phyloP scores from a whole-genome alignment of 495 filamentous ascomycete genomes.

The Rhizodiscina lignyota region DNA sequence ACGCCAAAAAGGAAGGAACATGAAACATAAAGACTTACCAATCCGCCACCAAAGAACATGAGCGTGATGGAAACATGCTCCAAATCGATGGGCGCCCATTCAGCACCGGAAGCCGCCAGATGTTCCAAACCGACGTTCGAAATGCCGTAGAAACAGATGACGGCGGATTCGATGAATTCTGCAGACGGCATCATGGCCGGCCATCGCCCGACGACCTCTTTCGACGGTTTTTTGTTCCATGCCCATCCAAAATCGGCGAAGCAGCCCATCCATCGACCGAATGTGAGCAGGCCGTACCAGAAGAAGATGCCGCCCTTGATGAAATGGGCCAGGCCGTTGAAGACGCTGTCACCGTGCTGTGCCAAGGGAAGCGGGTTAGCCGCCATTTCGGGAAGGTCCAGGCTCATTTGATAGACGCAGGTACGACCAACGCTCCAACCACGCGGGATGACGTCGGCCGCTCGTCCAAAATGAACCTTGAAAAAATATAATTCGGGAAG shows the following conservation, averaged over 20 bases:
- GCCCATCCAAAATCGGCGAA: slow-evolving; percentile 91
- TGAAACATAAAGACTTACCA: slow-evolving; percentile 52
- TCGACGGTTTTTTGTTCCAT: slow-evolving; percentile 73
- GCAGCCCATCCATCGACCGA: slow-evolving; percentile 80
- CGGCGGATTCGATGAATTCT: slow-evolving; percentile 74
- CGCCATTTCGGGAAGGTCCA: too few relatives aligned
- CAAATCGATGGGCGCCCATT: slow-evolving; percentile 64
- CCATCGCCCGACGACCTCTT: slow-evolving; percentile 35
- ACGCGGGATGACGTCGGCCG: too few relatives aligned
- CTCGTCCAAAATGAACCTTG: too few relatives aligned
- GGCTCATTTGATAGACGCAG: too few relatives aligned
- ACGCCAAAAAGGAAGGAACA: too few relatives aligned
- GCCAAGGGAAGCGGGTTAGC: too few relatives aligned
- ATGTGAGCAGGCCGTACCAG: slow-evolving; percentile 76
- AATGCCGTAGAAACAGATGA: slow-evolving; percentile 77
- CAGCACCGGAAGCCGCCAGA: slow-evolving; percentile 48
- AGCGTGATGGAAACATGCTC: slow-evolving; percentile 89
- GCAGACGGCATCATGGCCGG: slow-evolving; percentile 55
- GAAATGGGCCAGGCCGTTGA: slow-evolving; percentile 83
- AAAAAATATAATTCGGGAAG: too few relatives aligned
- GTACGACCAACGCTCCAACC: too few relatives aligned
- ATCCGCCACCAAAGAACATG: slow-evolving; percentile 88
- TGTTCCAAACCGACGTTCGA: slow-evolving; percentile 93
- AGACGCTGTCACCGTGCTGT: slow-evolving; percentile 42
- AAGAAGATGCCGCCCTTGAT: slow-evolving; percentile 98